These are phyloP conservation scores for Clitopilus passeckerianus DNA, from an alignment of 768 basidiomycete genomes.

Conservation along the genomic window DNA sequence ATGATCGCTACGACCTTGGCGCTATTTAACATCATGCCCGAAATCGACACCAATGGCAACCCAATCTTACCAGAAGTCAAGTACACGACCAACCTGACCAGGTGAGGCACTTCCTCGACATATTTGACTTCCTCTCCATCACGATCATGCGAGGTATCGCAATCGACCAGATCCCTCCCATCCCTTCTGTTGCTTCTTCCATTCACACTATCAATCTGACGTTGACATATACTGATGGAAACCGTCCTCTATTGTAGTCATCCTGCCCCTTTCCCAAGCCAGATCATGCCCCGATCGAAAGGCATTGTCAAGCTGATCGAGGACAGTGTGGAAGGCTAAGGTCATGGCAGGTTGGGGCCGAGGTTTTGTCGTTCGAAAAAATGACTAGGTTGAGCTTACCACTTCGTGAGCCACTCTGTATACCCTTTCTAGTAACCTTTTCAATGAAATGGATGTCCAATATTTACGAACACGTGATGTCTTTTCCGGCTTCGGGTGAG, in stretches of 20 bases:
- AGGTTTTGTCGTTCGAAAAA: not conserved
- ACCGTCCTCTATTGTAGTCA: not conserved
- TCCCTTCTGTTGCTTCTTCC: not conserved
- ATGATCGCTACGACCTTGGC: not conserved
- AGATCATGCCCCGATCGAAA: not conserved
- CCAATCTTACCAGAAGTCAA: not conserved
- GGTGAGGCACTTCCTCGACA: not conserved
- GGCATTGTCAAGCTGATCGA: not conserved
- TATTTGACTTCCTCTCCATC: no score
- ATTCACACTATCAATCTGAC: not conserved
- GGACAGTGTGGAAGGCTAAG: not conserved
- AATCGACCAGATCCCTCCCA: not conserved
- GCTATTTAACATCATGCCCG: not conserved
- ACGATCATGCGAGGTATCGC: no score
- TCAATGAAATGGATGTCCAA: no score
- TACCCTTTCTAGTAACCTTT: no score
- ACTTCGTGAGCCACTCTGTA: no score
- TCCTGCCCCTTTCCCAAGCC: not conserved
- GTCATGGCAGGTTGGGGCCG: not conserved
- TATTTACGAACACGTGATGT: no score
- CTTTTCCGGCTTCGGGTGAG: no score
- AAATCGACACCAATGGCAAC: not conserved
- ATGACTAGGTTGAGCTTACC: not conserved
- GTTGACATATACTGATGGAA: not conserved
- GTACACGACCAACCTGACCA: not conserved